Evolutionary conservation across 129 eudicot genomes (phyloP).

Genomic region (Arctium minus): DNA sequence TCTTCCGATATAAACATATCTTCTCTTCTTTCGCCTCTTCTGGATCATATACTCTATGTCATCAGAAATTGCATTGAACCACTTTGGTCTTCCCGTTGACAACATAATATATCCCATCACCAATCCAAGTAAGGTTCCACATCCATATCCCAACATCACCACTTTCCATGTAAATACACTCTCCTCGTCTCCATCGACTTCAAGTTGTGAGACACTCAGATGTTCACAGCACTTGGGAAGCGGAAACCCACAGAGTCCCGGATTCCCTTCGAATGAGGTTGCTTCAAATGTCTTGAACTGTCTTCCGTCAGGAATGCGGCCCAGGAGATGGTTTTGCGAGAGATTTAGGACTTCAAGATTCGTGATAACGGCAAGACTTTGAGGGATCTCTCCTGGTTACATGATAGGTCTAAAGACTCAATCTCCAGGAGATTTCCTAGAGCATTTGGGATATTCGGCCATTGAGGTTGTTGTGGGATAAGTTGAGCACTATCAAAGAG

Average conservation of each 20-base stretch:
- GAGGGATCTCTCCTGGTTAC: not conserved
- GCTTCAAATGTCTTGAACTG: not conserved
- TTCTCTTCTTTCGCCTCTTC: not conserved
- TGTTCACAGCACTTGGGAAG: not conserved
- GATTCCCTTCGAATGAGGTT: not conserved
- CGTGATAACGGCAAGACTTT: not conserved
- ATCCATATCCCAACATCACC: constrained; percentile 21
- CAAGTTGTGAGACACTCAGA: not conserved
- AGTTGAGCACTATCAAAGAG: constrained; percentile 22
- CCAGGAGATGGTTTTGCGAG: constrained; percentile 21
- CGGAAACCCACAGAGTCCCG: not conserved
- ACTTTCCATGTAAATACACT: constrained; percentile 22
- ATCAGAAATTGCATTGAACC: constrained; percentile 18
- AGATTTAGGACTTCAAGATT: constrained; percentile 27
- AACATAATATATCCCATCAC: constrained; percentile 16
- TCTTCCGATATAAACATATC: not conserved
- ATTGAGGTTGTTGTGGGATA: constrained; percentile 21
- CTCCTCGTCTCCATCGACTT: not conserved
- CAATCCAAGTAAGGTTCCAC: constrained; percentile 16
- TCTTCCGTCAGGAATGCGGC: not conserved
- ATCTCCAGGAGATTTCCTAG: constrained; percentile 21
- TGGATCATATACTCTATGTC: constrained; percentile 2
- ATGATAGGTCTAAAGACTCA: constrained; percentile 32
- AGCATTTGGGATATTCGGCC: constrained; percentile 31
- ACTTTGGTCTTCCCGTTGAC: constrained; percentile 12